These are phyloP conservation scores for Epichloe sp. DNA, from an alignment of 2,329 filamentous ascomycete genomes.

Conservation along the genomic window DNA sequence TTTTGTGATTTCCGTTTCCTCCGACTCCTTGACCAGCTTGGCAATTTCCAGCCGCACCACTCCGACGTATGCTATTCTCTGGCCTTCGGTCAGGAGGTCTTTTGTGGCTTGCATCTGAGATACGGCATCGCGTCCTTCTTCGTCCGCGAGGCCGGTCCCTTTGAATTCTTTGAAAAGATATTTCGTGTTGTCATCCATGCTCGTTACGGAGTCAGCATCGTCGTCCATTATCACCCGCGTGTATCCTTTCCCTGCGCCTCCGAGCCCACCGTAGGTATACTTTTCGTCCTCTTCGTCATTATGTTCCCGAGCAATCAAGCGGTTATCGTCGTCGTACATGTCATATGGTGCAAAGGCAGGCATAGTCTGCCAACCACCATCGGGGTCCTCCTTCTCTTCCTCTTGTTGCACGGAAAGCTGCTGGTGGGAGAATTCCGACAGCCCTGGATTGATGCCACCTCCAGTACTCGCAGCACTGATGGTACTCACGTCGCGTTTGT, in stretches of 20 bases:
- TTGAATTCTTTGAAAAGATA: slow-evolving; percentile 76
- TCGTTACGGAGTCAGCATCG: slow-evolving; percentile 84
- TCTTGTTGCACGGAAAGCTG: slow-evolving; percentile 48
- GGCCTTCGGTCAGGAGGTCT: slow-evolving; percentile 84
- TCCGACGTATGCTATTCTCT: slow-evolving; percentile 92
- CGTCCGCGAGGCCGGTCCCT: slow-evolving; percentile 42
- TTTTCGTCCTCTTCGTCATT: slow-evolving; percentile 54
- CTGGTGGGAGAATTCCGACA: slow-evolving; percentile 88
- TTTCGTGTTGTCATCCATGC: slow-evolving; percentile 92
- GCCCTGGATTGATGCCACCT: slow-evolving; percentile 7
- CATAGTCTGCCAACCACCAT: slow-evolving; percentile 85
- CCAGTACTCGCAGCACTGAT: slow-evolving; percentile 19
- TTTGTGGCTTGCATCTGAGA: slow-evolving; percentile 94
- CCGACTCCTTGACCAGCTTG: slow-evolving; percentile 58
- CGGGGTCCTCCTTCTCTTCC: slow-evolving; percentile 39
- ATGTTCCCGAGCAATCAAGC: slow-evolving; percentile 70
- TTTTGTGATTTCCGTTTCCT: slow-evolving; percentile 47
- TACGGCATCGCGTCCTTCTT: slow-evolving; percentile 73
- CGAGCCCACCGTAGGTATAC: slow-evolving; percentile 62
- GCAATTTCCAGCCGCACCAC: slow-evolving; percentile 71
- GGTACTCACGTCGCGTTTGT: slow-evolving; percentile 27
- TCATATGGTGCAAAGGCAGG: slow-evolving; percentile 85
- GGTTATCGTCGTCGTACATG: slow-evolving; percentile 90
- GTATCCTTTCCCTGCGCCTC: slow-evolving; percentile 88
- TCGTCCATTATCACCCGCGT: slow-evolving; percentile 92